phyloP scores from a whole-genome alignment of 768 basidiomycete genomes.

The Psilocybe cubensis region DNA sequence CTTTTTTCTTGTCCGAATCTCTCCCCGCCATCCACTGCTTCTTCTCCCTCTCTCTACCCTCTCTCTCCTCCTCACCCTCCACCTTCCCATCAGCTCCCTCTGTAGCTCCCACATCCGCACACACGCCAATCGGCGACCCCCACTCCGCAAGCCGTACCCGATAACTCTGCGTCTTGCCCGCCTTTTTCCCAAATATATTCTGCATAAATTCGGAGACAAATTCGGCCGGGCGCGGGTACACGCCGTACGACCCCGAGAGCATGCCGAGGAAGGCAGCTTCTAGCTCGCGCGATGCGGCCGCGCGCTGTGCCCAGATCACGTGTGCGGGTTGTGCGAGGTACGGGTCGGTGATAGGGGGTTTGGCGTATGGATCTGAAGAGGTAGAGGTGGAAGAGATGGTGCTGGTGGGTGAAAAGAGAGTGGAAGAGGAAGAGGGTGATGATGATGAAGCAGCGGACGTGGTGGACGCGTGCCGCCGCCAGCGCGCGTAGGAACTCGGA shows the following conservation, averaged over 20 bases:
- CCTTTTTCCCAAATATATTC: slow-evolving; percentile 53
- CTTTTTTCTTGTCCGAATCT: slow-evolving; percentile 24
- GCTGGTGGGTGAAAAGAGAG: too few species aligned
- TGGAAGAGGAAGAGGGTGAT: too few species aligned
- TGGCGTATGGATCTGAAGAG: slow-evolving; percentile 3
- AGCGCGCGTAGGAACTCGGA: not conserved
- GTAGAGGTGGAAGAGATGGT: too few species aligned
- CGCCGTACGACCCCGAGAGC: slow-evolving; percentile 56
- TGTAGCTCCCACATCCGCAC: not conserved
- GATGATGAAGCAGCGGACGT: too few species aligned
- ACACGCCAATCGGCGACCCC: slow-evolving; percentile 31
- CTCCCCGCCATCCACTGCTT: slow-evolving; percentile 18
- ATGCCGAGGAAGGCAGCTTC: slow-evolving; percentile 65
- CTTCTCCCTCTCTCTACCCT: slow-evolving; percentile 19
- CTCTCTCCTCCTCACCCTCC: slow-evolving; percentile 1
- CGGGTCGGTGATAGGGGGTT: slow-evolving; percentile 6
- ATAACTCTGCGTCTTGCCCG: slow-evolving; percentile 47
- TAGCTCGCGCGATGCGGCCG: slow-evolving; percentile 44
- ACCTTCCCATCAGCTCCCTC: slow-evolving; percentile 1
- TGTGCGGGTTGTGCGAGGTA: slow-evolving; percentile 7
- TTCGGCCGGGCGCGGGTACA: slow-evolving; percentile 56
- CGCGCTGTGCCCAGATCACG: slow-evolving; percentile 42
- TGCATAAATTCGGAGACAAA: slow-evolving; percentile 50
- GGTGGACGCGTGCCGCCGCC: too few species aligned
- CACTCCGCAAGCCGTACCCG: slow-evolving; percentile 63